phyloP scores from a whole-genome alignment of 1,284 basidiomycete genomes.

The Marasmius fiardii region DNA sequence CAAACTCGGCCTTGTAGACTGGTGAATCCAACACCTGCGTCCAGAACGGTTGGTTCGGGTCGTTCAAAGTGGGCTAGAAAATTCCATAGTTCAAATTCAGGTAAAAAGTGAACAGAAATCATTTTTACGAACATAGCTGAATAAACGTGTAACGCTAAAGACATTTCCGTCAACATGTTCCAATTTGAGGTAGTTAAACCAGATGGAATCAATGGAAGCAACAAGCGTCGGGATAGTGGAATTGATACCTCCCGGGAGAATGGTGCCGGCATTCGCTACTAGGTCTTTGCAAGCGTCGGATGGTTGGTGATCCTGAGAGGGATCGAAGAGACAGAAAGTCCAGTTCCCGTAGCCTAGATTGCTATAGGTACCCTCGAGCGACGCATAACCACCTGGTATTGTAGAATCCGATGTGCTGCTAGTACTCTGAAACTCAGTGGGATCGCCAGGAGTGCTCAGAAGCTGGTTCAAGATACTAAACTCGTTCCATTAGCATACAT shows the following conservation, averaged over 20 bases:
- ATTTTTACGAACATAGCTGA: conserved; percentile 15
- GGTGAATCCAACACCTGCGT: neutral
- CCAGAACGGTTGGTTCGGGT: conserved; percentile 3
- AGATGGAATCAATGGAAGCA: conserved; percentile 15
- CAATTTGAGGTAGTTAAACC: conserved; percentile 17
- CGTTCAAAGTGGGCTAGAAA: conserved; percentile 2
- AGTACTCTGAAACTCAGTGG: too few relatives aligned
- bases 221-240: conserved; percentile 19
- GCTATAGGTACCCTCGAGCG: conserved; percentile 15
- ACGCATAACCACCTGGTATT: conserved; percentile 3
- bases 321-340: conserved; percentile 14
- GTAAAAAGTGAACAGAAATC: neutral
- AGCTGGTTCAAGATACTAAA: too few relatives aligned
- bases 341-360: conserved; percentile 18
- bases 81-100: neutral
- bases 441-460: neutral
- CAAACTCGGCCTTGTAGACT: conserved; percentile 12
- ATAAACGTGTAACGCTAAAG: conserved; percentile 17
- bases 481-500: too few relatives aligned
- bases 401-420: conserved; percentile 10
- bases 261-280: conserved; percentile 10
- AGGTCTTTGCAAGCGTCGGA: conserved; percentile 16
- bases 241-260: conserved; percentile 20
- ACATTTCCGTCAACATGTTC: conserved; percentile 20
- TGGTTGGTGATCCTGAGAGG: neutral